Percentiles rank a stretch among this genome's conserved stretches.
phyloP scores from a whole-genome alignment of 1,284 basidiomycete genomes.

The Ustilago curta region DNA sequence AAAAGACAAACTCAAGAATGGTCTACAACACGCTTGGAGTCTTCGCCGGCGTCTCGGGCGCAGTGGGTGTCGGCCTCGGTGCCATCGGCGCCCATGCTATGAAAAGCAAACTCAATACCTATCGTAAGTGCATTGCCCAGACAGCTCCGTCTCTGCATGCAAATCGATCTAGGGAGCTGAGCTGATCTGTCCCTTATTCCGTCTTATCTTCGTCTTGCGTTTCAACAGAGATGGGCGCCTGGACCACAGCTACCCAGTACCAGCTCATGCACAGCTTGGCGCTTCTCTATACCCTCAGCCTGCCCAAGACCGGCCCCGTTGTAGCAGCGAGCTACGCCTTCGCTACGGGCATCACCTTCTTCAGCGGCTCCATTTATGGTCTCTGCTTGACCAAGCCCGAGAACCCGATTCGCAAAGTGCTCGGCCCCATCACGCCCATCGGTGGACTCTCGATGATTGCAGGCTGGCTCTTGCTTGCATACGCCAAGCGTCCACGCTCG shows the following conservation, averaged over 20 bases:
- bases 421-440: conserved; percentile 63
- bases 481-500: conserved; percentile 50
- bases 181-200: neutral
- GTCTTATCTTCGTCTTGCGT: neutral
- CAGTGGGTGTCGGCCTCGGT: conserved; percentile 53
- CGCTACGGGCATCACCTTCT: conserved; percentile 64
- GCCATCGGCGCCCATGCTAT: conserved; percentile 65
- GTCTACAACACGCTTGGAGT: conserved; percentile 44
- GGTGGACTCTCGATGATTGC: conserved; percentile 64
- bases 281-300: conserved; percentile 54
- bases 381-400: conserved; percentile 61
- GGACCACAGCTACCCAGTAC: conserved; percentile 65
- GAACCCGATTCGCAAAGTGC: conserved; percentile 55
- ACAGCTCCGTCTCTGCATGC: neutral
- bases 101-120: conserved; percentile 58
- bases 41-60: conserved; percentile 58
- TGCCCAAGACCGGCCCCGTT: conserved; percentile 41
- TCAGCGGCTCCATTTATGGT: conserved; percentile 66
- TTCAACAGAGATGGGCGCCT: conserved; percentile 54
- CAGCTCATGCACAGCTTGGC: conserved; percentile 65
- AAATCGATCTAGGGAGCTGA: neutral
- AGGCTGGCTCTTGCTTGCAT: conserved; percentile 63
- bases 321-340: conserved; percentile 57
- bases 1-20: conserved; percentile 20
- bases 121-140: conserved; percentile 43